Percentiles rank a stretch among this genome's conserved stretches.
Evolutionary conservation across 768 basidiomycete species (phyloP).

Genomic region (Russula dissimulans): DNA sequence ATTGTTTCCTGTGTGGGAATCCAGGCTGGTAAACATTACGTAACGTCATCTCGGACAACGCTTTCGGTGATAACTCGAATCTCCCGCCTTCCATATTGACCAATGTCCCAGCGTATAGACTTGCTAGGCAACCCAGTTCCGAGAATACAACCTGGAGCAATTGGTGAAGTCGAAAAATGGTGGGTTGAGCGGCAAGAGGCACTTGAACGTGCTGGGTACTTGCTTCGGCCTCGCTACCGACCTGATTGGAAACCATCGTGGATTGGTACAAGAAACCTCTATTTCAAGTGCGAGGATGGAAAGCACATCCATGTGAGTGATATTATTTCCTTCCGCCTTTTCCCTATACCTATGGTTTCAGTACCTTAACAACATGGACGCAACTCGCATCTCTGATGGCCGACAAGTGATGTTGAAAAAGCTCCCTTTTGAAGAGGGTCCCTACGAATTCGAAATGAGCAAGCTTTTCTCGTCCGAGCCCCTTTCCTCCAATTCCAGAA

Average conservation of each 20-base stretch:
- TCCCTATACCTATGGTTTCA: background rate
- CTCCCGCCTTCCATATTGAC: background rate
- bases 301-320: background rate
- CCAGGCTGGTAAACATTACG: no score
- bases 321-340: background rate
- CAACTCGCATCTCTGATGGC: no score
- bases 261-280: background rate
- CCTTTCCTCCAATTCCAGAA: constrained; percentile 20
- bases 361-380: background rate
- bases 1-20: no score
- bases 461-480: constrained; percentile 12
- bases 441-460: constrained; percentile 11
- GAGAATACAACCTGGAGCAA: background rate
- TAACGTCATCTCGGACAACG: no score
- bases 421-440: background rate
- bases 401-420: constrained; percentile 6
- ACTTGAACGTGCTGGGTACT: background rate
- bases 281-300: background rate
- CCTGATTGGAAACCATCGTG: constrained; percentile 10
- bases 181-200: background rate
- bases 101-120: background rate
- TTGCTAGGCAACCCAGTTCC: background rate
- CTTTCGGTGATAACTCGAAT: no score
- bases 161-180: background rate
- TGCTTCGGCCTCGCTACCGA: constrained; percentile 11